Conservation (phyloP, 306 rosid species). For the Cicer judaicum region DNA sequence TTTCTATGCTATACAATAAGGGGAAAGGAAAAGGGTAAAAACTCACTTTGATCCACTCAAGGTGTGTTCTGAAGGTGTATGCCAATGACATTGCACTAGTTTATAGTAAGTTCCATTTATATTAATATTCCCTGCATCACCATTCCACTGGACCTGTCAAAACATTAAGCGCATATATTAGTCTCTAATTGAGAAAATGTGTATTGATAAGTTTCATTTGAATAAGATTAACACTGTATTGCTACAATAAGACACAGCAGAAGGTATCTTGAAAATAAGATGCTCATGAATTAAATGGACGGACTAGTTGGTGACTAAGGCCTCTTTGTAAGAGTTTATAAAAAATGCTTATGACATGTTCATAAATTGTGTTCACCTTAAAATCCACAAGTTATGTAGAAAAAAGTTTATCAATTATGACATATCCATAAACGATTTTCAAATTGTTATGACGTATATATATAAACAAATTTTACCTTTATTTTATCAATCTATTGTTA, state of each 20-base stretch:
- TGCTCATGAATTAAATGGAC: no score
- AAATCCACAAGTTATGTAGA: no score
- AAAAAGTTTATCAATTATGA: no score
- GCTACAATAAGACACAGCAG: neutral
- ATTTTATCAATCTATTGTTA: no score
- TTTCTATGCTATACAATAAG: no score
- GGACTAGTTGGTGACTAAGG: no score
- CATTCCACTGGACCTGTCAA: slow-evolving; percentile 66
- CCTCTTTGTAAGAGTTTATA: no score
- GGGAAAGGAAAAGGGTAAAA: neutral
- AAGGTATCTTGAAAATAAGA: neutral
- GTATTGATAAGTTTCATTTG: neutral
- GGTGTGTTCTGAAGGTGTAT: slow-evolving; percentile 81
- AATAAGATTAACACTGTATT: neutral
- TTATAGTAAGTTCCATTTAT: slow-evolving; percentile 68
- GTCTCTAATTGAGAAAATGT: neutral
- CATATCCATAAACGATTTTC: no score
- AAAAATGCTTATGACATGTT: no score
- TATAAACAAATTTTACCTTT: no score
- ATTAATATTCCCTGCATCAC: slow-evolving; percentile 63
- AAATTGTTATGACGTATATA: no score
- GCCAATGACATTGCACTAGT: slow-evolving; percentile 77
- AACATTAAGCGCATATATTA: neutral
- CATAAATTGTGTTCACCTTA: no score
- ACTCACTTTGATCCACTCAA: slow-evolving; percentile 67